Percentiles rank a stretch among this genome's conserved stretches.
These are phyloP conservation scores for Epichloe brachyelytri DNA, from an alignment of 2,329 filamentous ascomycete species.

Conservation along the genomic window DNA sequence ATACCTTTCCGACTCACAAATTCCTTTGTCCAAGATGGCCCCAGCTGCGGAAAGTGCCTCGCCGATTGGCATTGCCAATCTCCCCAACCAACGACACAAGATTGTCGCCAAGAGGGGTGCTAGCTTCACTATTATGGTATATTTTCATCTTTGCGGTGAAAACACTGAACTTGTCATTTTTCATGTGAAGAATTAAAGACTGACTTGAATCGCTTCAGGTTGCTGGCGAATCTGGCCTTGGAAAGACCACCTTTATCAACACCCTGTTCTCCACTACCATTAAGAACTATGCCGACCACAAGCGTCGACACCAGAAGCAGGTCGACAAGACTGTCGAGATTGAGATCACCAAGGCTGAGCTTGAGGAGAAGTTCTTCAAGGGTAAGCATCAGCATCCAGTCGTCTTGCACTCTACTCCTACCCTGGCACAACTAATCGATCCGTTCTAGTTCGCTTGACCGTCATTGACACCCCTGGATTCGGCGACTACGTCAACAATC, in stretches of 20 bases:
- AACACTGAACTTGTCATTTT: not conserved
- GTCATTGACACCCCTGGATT: slow-evolving; percentile 99
- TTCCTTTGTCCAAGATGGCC: slow-evolving; percentile 36
- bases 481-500: slow-evolving; percentile 99
- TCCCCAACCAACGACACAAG: slow-evolving; percentile 64
- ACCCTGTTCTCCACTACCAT: slow-evolving; percentile 99
- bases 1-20: slow-evolving; percentile 6
- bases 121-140: slow-evolving; percentile 97
- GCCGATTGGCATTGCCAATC: slow-evolving; percentile 62
- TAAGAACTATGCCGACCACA: slow-evolving; percentile 99
- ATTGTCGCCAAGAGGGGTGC: slow-evolving; percentile 77
- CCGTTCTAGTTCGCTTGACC: slow-evolving; percentile 69
- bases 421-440: no score
- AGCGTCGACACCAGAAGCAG: slow-evolving; percentile 98
- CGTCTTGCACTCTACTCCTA: not conserved
- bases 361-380: slow-evolving; percentile 99
- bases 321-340: slow-evolving; percentile 99
- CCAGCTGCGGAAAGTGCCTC: slow-evolving; percentile 47
- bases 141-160: not conserved
- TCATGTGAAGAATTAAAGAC: not conserved
- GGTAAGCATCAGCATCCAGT: slow-evolving; percentile 39
- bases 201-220: slow-evolving; percentile 43
- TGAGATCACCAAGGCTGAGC: slow-evolving; percentile 98
- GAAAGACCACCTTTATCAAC: slow-evolving; percentile 99
- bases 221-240: slow-evolving; percentile 93